Percentiles rank a stretch among this genome's conserved stretches.
Conservation (phyloP, 1,284 basidiomycete species). For the Cryptococcus deneoformans region DNA sequence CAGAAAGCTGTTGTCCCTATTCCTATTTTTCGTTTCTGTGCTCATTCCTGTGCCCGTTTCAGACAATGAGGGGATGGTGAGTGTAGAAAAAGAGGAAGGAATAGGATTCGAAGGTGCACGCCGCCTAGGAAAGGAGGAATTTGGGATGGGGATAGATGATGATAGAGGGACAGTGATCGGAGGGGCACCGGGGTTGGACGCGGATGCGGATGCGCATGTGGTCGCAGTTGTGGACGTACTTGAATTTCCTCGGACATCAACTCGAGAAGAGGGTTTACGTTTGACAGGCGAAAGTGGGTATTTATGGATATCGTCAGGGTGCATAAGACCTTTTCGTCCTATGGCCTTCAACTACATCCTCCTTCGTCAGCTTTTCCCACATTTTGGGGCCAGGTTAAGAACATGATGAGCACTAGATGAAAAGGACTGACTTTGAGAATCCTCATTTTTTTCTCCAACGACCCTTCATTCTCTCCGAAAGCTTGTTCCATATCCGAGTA, state of each 20-base stretch:
- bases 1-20: neutral
- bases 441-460: slow-evolving; percentile 61
- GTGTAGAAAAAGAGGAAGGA: neutral
- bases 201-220: neutral
- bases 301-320: slow-evolving; percentile 70
- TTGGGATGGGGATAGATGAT: slow-evolving; percentile 3
- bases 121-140: neutral
- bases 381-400: too few relatives aligned
- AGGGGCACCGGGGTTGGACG: slow-evolving; percentile 4
- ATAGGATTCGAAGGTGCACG: too few relatives aligned
- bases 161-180: slow-evolving; percentile 6
- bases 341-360: slow-evolving; percentile 37
- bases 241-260: too few relatives aligned
- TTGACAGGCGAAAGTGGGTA: slow-evolving; percentile 2
- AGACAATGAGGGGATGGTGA: slow-evolving; percentile 1
- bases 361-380: too few relatives aligned
- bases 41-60: neutral
- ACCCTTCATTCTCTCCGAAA: slow-evolving; percentile 16
- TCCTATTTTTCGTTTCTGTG: too few relatives aligned
- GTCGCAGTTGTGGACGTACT: too few relatives aligned
- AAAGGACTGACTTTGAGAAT: slow-evolving; percentile 11
- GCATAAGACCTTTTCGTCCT: slow-evolving; percentile 68
- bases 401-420: too few relatives aligned
- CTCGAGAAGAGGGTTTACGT: too few relatives aligned
- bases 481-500: slow-evolving; percentile 67